Base-by-base conservation (phyloP, 2,329 filamentous ascomycete species). In the Botryosphaeria dothidea region DNA sequence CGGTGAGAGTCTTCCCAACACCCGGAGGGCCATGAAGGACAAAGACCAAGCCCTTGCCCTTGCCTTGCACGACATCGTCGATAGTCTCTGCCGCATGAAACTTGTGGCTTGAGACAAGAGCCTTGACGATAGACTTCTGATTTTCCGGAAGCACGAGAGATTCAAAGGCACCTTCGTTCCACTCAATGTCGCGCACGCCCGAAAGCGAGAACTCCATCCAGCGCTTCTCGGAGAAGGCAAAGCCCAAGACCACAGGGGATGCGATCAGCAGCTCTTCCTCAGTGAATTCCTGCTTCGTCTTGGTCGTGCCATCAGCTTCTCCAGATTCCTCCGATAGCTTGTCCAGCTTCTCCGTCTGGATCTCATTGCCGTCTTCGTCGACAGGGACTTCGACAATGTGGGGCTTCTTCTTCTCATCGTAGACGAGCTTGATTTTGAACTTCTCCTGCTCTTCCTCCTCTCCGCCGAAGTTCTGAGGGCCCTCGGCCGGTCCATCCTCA, bases 181-280 rank as follows among this genome's bases (percentile, higher is more conserved):
- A 97, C 38, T 88, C 84, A 67, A 97, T 94, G 3, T 96, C 90
- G 49, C 86, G 85, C 67, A 97, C 85, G 0, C 89, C 88, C 0
- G 90, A 91, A 21, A 97, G 89, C 0, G 88, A 89, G 71, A 97
- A 92, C 74, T 97, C 92, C 0, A 96, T 85, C 93, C 93, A 97
- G 9, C 92, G 82, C 78, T 96, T 97, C 77, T 96, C 92, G 0
- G 87, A 88, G 75, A 97, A 96, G 0, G 92, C 87, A 71, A 96
- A 97, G 0, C 93, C 93, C 1, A 96, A 84, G 0, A 96, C 91
- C 0, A 96, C 88, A 0, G 93, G 90, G 1, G 91, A 94, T 1
- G 92, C 89, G 56, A 96, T 89, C 5, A 97, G 81, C 25, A 95
- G 89, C 69, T 97, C 91, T 67, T 96, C 92, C 56, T 95, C 91